Conservation (phyloP, 768 basidiomycete species). For the Boletales sp. region DNA sequence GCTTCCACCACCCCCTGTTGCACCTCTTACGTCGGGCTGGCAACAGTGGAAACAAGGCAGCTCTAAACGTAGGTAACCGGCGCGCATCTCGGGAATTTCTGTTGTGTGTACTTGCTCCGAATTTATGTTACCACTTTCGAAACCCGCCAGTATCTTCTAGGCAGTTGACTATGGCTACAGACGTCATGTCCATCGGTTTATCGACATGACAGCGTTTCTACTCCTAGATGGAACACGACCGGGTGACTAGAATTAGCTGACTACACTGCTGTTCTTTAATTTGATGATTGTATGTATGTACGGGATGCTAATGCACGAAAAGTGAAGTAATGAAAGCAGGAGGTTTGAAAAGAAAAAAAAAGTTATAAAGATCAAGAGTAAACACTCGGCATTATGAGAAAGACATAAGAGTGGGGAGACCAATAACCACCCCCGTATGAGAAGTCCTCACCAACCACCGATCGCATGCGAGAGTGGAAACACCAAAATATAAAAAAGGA, state of each 20-base stretch:
- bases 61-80: slow-evolving; percentile 18
- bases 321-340: slow-evolving; percentile 23
- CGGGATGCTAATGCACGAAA: slow-evolving; percentile 29
- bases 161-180: slow-evolving; percentile 14
- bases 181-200: neutral
- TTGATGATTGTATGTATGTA: slow-evolving; percentile 41
- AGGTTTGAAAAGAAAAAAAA: slow-evolving; percentile 21
- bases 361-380: slow-evolving; percentile 38
- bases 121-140: slow-evolving; percentile 1
- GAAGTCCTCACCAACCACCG: slow-evolving; percentile 23
- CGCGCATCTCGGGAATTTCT: neutral
- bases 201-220: slow-evolving; percentile 19
- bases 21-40: slow-evolving; percentile 44
- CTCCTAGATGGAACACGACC: slow-evolving; percentile 18
- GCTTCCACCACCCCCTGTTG: slow-evolving; percentile 19
- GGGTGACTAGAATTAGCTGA: slow-evolving; percentile 41
- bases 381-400: slow-evolving; percentile 24
- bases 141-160: neutral
- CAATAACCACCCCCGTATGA: slow-evolving; percentile 9
- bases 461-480: slow-evolving; percentile 8
- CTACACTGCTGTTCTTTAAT: slow-evolving; percentile 47
- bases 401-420: slow-evolving; percentile 23
- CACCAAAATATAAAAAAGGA: slow-evolving; percentile 7
- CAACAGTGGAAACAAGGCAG: slow-evolving; percentile 44
- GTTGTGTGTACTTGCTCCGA: neutral